Base-by-base conservation (phyloP, 2,329 filamentous ascomycete species). In the Sarocladium strictum region DNA sequence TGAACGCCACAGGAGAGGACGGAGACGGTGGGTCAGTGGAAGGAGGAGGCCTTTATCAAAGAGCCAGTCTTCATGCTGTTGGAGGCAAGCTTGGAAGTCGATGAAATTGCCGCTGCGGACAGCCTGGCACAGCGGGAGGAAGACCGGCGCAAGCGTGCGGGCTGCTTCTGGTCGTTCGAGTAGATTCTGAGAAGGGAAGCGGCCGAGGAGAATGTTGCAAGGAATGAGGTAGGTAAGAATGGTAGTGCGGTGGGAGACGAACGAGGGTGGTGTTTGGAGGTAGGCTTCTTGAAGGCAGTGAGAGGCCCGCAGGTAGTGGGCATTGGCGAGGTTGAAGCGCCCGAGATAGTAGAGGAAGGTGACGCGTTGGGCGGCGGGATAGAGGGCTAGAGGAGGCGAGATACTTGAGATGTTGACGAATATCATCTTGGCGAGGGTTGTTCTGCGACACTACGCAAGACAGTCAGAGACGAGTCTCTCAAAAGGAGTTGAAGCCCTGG, bases 291-390 rank as follows among this genome's bases (percentile, higher is more conserved):
- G 82, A 6, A 97, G 75, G 33, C 87, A 90, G 50, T 83, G 75
- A 53, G 86, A 83, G 0, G 92, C 90, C 24, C 88, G 85, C 58
- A 82, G 83, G 69, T 90, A 96, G 65, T 96, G 86, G 60, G 85
- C 87, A 67, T 90, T 92, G 59, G 89, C 84, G 67, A 96, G 90
- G 64, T 92, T 84, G 71, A 93, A 97, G 56, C 91, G 86, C 17
- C 93, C 93, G 5, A 97, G 85, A 66, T 96, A 96, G 73, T 96
- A 97, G 14, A 97, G 84, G 63, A 92, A 97, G 3, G 91, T 96
- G 52, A 96, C 90, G 50, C 91, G 84, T 66, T 97, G 89, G 5
- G 87, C 81, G 21, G 89, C 90, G 2, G 92, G 90, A 64, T 95
- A 97, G 53, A 89, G 81, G 1, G 81, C 78, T 12, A 97, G 73